A percentile compares a stretch with the other conserved stretches of the same genome.
Conservation (phyloP, 2,329 filamentous ascomycete genomes). For the Beauveria scarabaeidicola region DNA sequence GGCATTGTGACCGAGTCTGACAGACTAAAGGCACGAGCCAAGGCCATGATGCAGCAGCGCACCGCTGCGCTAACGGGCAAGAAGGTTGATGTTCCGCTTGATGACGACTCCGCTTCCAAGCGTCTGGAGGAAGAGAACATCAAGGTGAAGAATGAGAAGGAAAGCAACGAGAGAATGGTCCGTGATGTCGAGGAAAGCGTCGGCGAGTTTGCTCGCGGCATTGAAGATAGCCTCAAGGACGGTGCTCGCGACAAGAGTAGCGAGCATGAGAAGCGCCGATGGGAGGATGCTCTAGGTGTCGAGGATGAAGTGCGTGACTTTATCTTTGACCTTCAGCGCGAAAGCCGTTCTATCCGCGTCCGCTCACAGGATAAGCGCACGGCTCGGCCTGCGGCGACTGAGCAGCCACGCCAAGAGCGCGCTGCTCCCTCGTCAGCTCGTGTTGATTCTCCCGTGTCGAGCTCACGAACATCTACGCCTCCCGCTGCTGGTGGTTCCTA, state of each 20-base stretch:
- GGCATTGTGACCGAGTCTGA: constrained; percentile 88
- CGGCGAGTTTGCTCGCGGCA: constrained; percentile 71
- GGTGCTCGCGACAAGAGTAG: constrained; percentile 64
- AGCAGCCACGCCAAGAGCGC: constrained; percentile 34
- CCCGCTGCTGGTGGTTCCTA: constrained; percentile 57
- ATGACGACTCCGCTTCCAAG: constrained; percentile 71
- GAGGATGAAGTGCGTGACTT: constrained; percentile 97
- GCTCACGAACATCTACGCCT: constrained; percentile 41
- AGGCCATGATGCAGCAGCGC: constrained; percentile 97
- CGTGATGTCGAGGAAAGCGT: constrained; percentile 95
- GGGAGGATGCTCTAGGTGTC: constrained; percentile 93
- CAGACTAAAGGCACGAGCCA: constrained; percentile 86
- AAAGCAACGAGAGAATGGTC: constrained; percentile 95
- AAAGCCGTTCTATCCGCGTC: constrained; percentile 67
- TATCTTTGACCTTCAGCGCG: constrained; percentile 90
- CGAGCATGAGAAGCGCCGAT: constrained; percentile 85
- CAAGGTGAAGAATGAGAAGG: constrained; percentile 72
- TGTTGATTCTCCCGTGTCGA: constrained; percentile 41
- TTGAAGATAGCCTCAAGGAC: constrained; percentile 84
- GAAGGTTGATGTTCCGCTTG: constrained; percentile 59
- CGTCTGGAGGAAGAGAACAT: constrained; percentile 83
- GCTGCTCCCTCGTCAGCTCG: constrained; percentile 27
- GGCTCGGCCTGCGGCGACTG: constrained; percentile 33
- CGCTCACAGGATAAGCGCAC: constrained; percentile 48
- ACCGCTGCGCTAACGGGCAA: constrained; percentile 86